These are phyloP conservation scores for Salisapilia sapeloensis DNA, from an alignment of 352 stramenopile species.

Conservation along the genomic window DNA sequence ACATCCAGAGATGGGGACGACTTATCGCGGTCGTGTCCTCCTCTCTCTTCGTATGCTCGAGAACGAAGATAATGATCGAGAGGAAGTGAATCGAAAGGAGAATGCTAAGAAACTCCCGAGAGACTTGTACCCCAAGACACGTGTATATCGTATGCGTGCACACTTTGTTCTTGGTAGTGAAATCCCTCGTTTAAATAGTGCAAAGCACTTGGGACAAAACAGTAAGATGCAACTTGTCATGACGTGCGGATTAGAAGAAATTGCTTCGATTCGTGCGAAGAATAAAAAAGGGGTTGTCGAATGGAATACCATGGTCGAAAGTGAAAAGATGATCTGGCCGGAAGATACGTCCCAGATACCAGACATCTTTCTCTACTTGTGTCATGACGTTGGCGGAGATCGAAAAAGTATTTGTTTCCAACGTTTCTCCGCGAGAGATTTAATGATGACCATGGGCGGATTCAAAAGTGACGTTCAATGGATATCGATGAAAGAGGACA, in stretches of 20 bases:
- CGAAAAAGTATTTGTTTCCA: conserved; percentile 58
- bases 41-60: conserved; percentile 54
- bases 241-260: conserved; percentile 41
- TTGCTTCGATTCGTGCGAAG: conserved; percentile 25
- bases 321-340: conserved; percentile 52
- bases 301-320: conserved; percentile 71
- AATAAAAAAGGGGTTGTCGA: conserved; percentile 71
- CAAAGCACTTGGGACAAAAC: conserved; percentile 52
- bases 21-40: conserved; percentile 67
- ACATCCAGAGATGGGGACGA: conserved; percentile 62
- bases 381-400: conserved; percentile 38
- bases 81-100: conserved; percentile 72
- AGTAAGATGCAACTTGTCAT: conserved; percentile 64
- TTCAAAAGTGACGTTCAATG: conserved; percentile 47
- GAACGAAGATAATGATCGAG: conserved; percentile 48
- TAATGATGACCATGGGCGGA: conserved; percentile 27
- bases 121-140: conserved; percentile 34
- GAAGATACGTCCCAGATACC: conserved; percentile 64
- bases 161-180: conserved; percentile 62
- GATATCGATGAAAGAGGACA: conserved; percentile 71
- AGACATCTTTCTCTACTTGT: conserved; percentile 81
- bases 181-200: conserved; percentile 54
- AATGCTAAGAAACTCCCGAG: conserved; percentile 54
- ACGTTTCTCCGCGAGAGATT: conserved; percentile 60
- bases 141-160: conserved; percentile 52